Conservation (phyloP, 805 yeast genomes). For the Sungouiella thailandica region DNA sequence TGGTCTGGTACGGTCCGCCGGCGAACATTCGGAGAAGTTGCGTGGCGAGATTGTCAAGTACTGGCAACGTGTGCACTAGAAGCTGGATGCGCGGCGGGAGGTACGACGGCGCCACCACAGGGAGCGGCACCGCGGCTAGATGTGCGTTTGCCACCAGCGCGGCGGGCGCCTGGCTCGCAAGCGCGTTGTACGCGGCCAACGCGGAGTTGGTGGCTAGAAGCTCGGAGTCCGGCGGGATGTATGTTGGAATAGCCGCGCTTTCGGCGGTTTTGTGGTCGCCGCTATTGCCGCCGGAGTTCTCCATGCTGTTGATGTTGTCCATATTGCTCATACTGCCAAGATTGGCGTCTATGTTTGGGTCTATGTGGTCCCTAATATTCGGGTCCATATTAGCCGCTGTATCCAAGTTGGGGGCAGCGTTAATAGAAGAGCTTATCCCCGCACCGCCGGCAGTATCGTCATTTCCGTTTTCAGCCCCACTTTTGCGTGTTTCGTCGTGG, state of each 20-base stretch:
- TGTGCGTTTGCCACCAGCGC: constrained; percentile 42
- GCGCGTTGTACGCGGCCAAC: constrained; percentile 38
- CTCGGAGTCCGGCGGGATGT: constrained; percentile 39
- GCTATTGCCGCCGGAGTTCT: constrained; percentile 2
- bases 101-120: constrained; percentile 51
- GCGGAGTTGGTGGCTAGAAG: constrained; percentile 36
- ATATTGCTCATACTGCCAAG: too few species aligned
- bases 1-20: constrained; percentile 69
- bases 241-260: background rate
- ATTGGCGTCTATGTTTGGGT: too few species aligned
- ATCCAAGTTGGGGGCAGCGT: too few species aligned
- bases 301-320: too few species aligned
- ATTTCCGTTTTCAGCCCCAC: constrained; percentile 1
- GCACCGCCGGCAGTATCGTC: too few species aligned
- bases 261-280: background rate
- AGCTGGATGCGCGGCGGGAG: constrained; percentile 60
- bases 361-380: constrained; percentile 2
- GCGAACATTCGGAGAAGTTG: constrained; percentile 74
- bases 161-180: constrained; percentile 33
- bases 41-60: constrained; percentile 75
- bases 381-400: too few species aligned
- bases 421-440: too few species aligned
- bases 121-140: constrained; percentile 56
- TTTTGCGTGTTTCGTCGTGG: constrained; percentile 3
- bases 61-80: constrained; percentile 63